Evolutionary conservation across 129 eudicot species (phyloP).

Genomic region (Daucus carota): DH1_v3.0 NC_030382.2:45714001-45714500

Average conservation of each 20-base stretch:
- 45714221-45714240: background rate
- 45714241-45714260: background rate
- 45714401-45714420: conserved; percentile 29
- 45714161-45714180: background rate
- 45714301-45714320: background rate
- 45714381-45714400: conserved; percentile 20
- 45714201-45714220: background rate
- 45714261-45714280: background rate
- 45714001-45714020: background rate
- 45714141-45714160: background rate
- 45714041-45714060: background rate
- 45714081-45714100: background rate
- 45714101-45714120: background rate
- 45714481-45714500: conserved; percentile 30
- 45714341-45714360: background rate
- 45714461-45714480: conserved; percentile 51
- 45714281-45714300: background rate
- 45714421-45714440: conserved; percentile 55
- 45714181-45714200: background rate
- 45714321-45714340: background rate
- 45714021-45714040: conserved; percentile 4
- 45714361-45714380: background rate
- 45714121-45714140: background rate
- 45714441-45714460: conserved; percentile 69
- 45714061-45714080: background rate